phyloP scores from a whole-genome alignment of 169 alveolate genomes.

The Eimeria falciformis region DNA sequence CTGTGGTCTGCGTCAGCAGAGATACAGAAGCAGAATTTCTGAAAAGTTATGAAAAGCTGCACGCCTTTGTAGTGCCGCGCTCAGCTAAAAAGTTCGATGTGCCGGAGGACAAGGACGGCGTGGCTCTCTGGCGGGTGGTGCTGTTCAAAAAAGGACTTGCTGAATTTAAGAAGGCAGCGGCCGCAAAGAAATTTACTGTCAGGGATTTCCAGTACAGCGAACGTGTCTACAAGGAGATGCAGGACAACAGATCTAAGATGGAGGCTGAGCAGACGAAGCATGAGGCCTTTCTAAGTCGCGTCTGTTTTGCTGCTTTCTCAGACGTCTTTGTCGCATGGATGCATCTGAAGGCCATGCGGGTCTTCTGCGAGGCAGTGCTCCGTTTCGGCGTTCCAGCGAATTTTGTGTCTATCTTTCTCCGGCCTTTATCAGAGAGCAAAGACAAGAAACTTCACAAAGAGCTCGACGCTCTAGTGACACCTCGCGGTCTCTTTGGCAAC shows the following conservation, averaged over 20 bases:
- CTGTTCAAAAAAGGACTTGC: constrained; percentile 82
- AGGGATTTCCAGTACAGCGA: constrained; percentile 84
- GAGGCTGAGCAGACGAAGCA: constrained; percentile 83
- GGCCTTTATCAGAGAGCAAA: constrained; percentile 75
- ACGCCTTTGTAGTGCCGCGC: constrained; percentile 87
- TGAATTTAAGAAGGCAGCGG: constrained; percentile 79
- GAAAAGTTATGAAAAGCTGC: constrained; percentile 81
- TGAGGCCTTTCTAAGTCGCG: constrained; percentile 81
- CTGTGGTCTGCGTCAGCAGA: constrained; percentile 84
- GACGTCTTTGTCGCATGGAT: constrained; percentile 87
- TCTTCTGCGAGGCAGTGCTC: constrained; percentile 89
- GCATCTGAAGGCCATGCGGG: constrained; percentile 85
- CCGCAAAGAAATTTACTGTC: constrained; percentile 78
- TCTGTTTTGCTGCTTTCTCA: constrained; percentile 88
- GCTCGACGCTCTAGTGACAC: constrained; percentile 79
- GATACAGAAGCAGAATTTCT: constrained; percentile 81
- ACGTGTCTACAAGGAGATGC: constrained; percentile 80
- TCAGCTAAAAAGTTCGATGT: constrained; percentile 76
- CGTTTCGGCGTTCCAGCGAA: constrained; percentile 91
- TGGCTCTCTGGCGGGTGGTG: constrained; percentile 84
- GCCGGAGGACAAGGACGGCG: constrained; percentile 87
- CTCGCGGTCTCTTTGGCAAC: constrained; percentile 79
- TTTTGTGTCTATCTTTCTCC: constrained; percentile 83
- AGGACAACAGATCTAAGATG: constrained; percentile 77
- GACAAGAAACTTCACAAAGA: constrained; percentile 77